Base-by-base conservation (phyloP, 441 rosid species). In the Melastoma candidum region DNA sequence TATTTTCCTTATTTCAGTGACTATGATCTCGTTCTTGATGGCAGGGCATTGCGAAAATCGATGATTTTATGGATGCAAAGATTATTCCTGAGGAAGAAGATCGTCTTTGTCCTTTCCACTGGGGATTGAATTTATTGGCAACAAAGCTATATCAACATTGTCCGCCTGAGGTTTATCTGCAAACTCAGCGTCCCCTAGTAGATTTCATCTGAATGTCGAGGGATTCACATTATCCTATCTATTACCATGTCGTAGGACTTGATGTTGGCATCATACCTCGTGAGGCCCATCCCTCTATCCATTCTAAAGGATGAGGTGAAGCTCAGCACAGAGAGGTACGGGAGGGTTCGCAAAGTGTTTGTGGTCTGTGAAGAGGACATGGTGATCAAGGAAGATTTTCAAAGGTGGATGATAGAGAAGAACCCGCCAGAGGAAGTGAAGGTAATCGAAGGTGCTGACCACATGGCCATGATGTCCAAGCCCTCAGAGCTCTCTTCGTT, bases 391-490 rank as follows among this genome's bases (percentile, higher is more conserved):
- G 70, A 65, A 52, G 60, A 56, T 46, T 0, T 67, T 7, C 71
- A 74, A 53, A 59, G 68, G 26, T 67, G 77, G 79, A 66, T 74
- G 74, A 60, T 71, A 13, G 52, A 57, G 53, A 59, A 51, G 1
- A 61, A 52, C 60, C 77, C 75, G 3, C 29, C 48, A 2, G 65
- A 71, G 22, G 70, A 69, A 26, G 62, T 64, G n/a, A 59, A 43
- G 59, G 36, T 58, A 41, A 65, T 77, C 41, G 4, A 54, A 10
- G 73, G 57, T 11, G 53, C 75, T 4, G 79, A 71, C 61, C 81
- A 75, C 26, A 75, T 71, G 79, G 61, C 53, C 55, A 73, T 75
- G 74, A 49, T 73, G 44, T 69, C 74, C 1, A 75, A 64, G 48
- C 71, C 78, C 1, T 46, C 12, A 6, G 70, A 78, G 22, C 55